Base-by-base conservation (phyloP, 148 eudicot genomes). In the Suaeda aralocaspica region DNA sequence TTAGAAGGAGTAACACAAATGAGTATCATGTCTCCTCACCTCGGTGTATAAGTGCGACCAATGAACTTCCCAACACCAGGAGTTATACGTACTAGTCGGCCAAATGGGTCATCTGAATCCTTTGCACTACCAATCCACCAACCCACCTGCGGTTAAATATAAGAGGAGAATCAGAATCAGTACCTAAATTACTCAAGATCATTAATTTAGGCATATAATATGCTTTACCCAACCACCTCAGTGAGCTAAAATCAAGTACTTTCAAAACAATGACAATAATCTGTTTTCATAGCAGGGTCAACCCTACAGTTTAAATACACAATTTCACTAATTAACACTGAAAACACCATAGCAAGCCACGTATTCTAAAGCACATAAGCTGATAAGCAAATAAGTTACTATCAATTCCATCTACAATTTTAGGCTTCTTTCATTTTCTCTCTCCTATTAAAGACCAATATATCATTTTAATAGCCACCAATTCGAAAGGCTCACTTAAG, bases 91-190 rank as follows among this genome's bases (percentile, higher is more conserved):
- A 91, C 74, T 77, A 91, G 77, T 78, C 85, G 86, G 72, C 99
- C 99, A 80, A 91, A 89, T 19, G 97, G 97, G 74, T 95, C 97
- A 76, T 83, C 81, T 11, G 96, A 87, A 81, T 89, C 96, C 68
- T 91, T 89, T 33, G 93, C 87, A 82, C 69, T 86, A 49, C 97
- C 99, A 67, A 88, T 87, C 99, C 99, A 95, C 99, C 97, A 95
- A 51, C 99, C 97, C 66, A 91, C 91, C 99, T 95, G 86, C 49
- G 80, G 41, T 51, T 15, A 50, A 12, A 55, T 3, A 22, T 45
- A 52, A 39, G 26, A 55, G 33, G 9, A 5, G 50, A 0, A 36
- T 55, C 25, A 55, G 31, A 41, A 65, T 1, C 3, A 55, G 29
- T 19, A 21, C 2, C 0, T 31, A 19, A 59, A 14, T 39, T 44